Evolutionary conservation across 169 alveolate genomes (phyloP), one percentile per base, ranked within the genome.

Genomic region (Theileria parva): DNA sequence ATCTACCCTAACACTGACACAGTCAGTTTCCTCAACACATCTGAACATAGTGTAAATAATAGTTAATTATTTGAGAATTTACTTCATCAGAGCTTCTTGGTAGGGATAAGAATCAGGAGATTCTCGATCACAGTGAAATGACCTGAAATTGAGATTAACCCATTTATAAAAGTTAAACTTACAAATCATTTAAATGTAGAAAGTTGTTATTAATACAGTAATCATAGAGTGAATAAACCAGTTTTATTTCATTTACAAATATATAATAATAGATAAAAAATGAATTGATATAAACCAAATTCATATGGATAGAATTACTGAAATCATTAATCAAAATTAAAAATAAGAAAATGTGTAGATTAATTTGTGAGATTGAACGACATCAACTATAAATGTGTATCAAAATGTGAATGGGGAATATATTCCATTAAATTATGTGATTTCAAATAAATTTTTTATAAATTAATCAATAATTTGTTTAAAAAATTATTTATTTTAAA

Each of bases 171-270:
- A 34, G 53, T 6, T n/a, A 2, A 27, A 75, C 88, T 4, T 74
- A 81, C 88, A 81, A 77, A 81, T 81, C 72, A 81, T 81, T 81
- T 39, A 81, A 25, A 66, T 81, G 88, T 23, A 81, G 55, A 51
- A 69, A 81, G 44, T 21, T 44, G 32, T 74, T 69, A 55, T 75
- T 67, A 7, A 81, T 17, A 50, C 80, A 69, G 50, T 65, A 50
- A 17, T 73, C 79, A 48, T 65, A 70, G 25, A 53, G 55, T 2
- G 51, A 70, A 19, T 61, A 21, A 25, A 65, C 74, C 13, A 1
- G 27, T 17, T 57, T 57, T 21, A 25, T 25, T 21, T 57, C 66
- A 57, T 13, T 21, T 25, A 70, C 48, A 28, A 70, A 32, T 53
- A 53, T 44, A 70, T 19, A 70, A 57, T 7, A 39, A 65, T 15